A percentile compares a stretch with the other conserved stretches of the same genome.
Evolutionary conservation across 2,329 filamentous ascomycete genomes (phyloP).

Genomic region (Hysterium pulicare): DNA sequence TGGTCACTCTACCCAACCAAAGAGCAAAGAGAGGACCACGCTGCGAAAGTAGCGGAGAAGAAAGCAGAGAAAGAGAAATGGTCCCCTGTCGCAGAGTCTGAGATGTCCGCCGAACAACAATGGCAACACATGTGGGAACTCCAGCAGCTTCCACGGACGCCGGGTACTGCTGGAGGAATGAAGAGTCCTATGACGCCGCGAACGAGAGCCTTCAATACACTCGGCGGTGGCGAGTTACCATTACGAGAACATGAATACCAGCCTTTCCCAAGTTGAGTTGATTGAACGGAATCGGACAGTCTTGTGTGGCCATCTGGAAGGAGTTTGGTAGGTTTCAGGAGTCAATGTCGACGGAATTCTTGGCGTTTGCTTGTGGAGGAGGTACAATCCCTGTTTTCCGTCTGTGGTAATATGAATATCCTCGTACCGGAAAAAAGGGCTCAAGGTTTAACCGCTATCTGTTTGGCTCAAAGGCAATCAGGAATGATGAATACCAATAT

Average conservation of each 20-base stretch:
- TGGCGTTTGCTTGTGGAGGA: not conserved
- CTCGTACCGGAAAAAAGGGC: too few species aligned
- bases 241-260: slow-evolving; percentile 2
- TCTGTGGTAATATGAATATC: too few species aligned
- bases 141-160: slow-evolving; percentile 35
- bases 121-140: slow-evolving; percentile 43
- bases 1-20: slow-evolving; percentile 52
- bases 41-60: slow-evolving; percentile 26
- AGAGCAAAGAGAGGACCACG: slow-evolving; percentile 21
- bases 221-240: slow-evolving; percentile 20
- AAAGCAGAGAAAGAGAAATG: slow-evolving; percentile 36
- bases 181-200: slow-evolving; percentile 30
- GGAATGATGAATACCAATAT: too few species aligned
- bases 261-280: slow-evolving; percentile 1
- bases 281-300: too few species aligned
- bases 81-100: slow-evolving; percentile 26
- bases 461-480: too few species aligned
- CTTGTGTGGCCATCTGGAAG: too few species aligned
- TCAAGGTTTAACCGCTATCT: too few species aligned
- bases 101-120: slow-evolving; percentile 36
- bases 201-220: slow-evolving; percentile 29
- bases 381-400: too few species aligned
- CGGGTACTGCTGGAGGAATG: slow-evolving; percentile 26
- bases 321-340: not conserved
- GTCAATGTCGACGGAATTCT: not conserved